Evolutionary conservation across 1,139 yeast genomes (phyloP).

Genomic region (Lodderomyces parapsilosis): DNA sequence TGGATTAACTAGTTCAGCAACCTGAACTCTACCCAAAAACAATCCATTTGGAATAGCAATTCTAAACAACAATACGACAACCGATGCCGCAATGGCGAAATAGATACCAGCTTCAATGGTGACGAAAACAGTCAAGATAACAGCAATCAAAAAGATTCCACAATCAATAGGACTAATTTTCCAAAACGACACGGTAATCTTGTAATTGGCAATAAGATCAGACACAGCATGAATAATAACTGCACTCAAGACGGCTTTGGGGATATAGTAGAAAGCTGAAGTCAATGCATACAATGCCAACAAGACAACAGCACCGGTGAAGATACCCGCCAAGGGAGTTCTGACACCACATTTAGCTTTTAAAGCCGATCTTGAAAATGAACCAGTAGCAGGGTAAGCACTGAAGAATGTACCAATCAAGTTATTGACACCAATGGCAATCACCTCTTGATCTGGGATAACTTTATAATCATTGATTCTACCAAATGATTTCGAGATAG

Average conservation of each 20-base stretch:
- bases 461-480: slow-evolving; percentile 88
- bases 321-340: slow-evolving; percentile 91
- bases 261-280: slow-evolving; percentile 80
- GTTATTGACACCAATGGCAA: slow-evolving; percentile 92
- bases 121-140: slow-evolving; percentile 75
- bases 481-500: slow-evolving; percentile 91
- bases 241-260: slow-evolving; percentile 84
- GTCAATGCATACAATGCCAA: slow-evolving; percentile 85
- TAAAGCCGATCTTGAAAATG: slow-evolving; percentile 91
- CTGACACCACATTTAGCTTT: slow-evolving; percentile 95
- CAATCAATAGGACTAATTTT: slow-evolving; percentile 73
- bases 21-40: slow-evolving; percentile 74
- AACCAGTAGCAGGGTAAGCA: slow-evolving; percentile 96
- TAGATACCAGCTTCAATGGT: slow-evolving; percentile 88
- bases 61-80: slow-evolving; percentile 70
- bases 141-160: slow-evolving; percentile 73
- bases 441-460: slow-evolving; percentile 88
- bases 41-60: slow-evolving; percentile 79
- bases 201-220: slow-evolving; percentile 76
- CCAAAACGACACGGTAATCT: slow-evolving; percentile 74
- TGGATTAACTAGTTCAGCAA: slow-evolving; percentile 70
- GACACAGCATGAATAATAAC: slow-evolving; percentile 94
- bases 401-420: slow-evolving; percentile 87
- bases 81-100: slow-evolving; percentile 84
- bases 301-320: slow-evolving; percentile 85